A percentile compares a stretch with the other conserved stretches of the same genome.
Evolutionary conservation across 2,329 filamentous ascomycete genomes (phyloP).

Genomic region (Myriosclerotinia scirpicola): DNA sequence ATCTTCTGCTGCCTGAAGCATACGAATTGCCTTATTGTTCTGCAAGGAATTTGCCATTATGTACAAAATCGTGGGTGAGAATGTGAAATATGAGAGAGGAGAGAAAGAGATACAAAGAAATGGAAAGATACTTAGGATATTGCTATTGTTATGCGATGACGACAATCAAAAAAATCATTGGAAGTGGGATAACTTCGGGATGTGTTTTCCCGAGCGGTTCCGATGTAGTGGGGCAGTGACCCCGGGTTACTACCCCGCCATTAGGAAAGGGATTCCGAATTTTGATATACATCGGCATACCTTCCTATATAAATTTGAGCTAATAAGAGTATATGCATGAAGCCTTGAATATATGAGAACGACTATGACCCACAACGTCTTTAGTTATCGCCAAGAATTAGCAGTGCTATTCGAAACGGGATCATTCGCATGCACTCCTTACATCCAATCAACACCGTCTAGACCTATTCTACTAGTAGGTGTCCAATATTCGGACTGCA

Average conservation of each 20-base stretch:
- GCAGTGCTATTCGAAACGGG: not conserved
- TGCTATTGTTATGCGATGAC: not conserved
- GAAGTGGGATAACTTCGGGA: not conserved
- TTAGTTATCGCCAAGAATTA: not conserved
- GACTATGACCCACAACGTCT: not conserved
- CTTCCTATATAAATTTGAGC: not conserved
- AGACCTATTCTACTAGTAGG: not conserved
- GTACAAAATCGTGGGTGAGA: not conserved
- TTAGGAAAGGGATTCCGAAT: not conserved
- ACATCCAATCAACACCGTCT: not conserved
- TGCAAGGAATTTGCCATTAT: constrained; percentile 14
- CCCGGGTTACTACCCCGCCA: not conserved
- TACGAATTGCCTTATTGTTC: constrained; percentile 20
- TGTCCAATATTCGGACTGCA: too few relatives aligned
- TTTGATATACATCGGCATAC: not conserved
- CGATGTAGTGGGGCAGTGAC: not conserved
- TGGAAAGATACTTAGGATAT: not conserved
- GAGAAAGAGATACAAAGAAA: not conserved
- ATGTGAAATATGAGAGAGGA: not conserved
- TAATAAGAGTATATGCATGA: not conserved
- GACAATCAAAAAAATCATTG: not conserved
- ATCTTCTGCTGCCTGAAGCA: constrained; percentile 46
- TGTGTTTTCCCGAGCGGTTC: not conserved
- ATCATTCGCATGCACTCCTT: not conserved
- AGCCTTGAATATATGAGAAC: not conserved